Evolutionary conservation across 2,329 filamentous ascomycete species (phyloP).

Genomic region (Domatiomyces globalis): DNA sequence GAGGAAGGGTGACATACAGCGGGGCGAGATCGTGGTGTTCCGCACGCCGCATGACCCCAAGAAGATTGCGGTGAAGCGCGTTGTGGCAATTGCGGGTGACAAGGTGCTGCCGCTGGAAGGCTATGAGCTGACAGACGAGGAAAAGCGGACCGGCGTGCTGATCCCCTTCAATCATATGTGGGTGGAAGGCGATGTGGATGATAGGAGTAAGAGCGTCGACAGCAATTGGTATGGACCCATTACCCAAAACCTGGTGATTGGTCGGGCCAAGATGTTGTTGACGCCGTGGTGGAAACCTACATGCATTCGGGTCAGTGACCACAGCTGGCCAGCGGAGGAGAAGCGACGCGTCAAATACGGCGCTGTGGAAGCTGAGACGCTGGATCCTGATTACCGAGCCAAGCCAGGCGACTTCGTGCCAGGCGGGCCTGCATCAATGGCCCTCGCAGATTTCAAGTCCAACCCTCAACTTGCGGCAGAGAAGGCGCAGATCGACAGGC

Average conservation of each 20-base stretch:
- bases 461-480: background rate
- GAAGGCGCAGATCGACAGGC: background rate
- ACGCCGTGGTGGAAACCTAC: constrained; percentile 42
- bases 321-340: constrained; percentile 23
- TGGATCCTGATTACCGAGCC: constrained; percentile 10
- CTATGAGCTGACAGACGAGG: constrained; percentile 36
- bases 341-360: constrained; percentile 17
- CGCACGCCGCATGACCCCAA: constrained; percentile 16
- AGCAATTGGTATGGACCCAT: constrained; percentile 86
- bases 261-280: constrained; percentile 57
- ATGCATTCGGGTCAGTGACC: constrained; percentile 34
- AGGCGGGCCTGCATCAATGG: background rate
- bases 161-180: constrained; percentile 80
- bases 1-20: constrained; percentile 41
- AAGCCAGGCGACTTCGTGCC: background rate
- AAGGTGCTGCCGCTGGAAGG: constrained; percentile 51
- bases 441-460: background rate
- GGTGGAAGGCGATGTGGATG: constrained; percentile 79
- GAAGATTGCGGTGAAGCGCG: constrained; percentile 59
- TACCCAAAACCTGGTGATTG: constrained; percentile 58
- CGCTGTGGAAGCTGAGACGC: constrained; percentile 10
- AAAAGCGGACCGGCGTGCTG: constrained; percentile 28
- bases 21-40: constrained; percentile 64
- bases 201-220: constrained; percentile 55
- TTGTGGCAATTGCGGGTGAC: constrained; percentile 71